Percentiles rank a stretch among this genome's conserved stretches.
Evolutionary conservation across 2,329 filamentous ascomycete genomes (phyloP).

Genomic region (Colletotrichum nymphaeae): DNA sequence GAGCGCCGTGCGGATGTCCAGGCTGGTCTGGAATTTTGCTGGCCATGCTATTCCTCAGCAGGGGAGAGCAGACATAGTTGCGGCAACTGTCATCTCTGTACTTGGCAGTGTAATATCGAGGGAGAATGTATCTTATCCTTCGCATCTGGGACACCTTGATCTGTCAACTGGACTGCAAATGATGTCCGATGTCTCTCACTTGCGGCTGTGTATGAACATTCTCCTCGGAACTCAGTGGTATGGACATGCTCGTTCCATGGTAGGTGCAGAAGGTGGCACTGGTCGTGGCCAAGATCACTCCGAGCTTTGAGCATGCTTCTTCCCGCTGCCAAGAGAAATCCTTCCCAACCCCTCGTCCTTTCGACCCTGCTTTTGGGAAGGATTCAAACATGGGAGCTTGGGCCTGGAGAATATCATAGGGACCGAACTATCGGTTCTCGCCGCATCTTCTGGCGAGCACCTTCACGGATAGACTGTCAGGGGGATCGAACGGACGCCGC

Average conservation of each 20-base stretch:
- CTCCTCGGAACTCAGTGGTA: background rate
- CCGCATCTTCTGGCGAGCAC: background rate
- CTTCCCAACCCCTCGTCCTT: background rate
- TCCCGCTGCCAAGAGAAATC: constrained; percentile 10
- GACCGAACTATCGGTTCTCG: background rate
- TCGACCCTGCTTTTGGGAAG: background rate
- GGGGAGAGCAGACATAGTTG: background rate
- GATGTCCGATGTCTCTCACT: background rate
- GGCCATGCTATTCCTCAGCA: background rate
- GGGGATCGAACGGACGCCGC: constrained; percentile 10
- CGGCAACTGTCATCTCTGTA: background rate
- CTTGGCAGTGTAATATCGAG: constrained; percentile 12
- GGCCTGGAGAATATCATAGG: background rate
- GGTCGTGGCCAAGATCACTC: constrained; percentile 4
- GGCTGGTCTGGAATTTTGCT: background rate
- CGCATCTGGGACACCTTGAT: background rate
- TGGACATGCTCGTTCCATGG: background rate
- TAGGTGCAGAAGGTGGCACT: constrained; percentile 10
- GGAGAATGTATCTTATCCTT: background rate
- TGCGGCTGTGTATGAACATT: background rate
- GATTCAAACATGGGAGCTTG: constrained; percentile 3
- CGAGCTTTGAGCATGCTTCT: background rate
- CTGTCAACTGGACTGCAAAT: background rate
- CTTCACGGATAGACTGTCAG: background rate
- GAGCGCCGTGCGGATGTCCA: background rate